A percentile compares a stretch with the other conserved stretches of the same genome.
phyloP scores from a whole-genome alignment of 805 yeast genomes.

The Metschnikowia anglica region DNA sequence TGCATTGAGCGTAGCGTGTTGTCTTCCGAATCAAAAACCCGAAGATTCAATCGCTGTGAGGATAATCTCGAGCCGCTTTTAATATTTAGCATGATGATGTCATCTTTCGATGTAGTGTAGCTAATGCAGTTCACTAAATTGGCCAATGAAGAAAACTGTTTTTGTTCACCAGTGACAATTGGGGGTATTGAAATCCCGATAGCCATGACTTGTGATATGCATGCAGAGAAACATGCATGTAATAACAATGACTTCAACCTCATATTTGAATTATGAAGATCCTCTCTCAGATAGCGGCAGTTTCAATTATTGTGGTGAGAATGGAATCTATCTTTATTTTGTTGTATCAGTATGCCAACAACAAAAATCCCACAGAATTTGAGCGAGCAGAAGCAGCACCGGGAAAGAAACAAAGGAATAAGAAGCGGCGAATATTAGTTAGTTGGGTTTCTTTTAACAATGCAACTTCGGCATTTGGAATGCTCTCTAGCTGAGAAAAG shows the following conservation, averaged over 20 bases:
- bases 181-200: conserved; percentile 40
- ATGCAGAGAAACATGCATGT: neutral
- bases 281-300: no score
- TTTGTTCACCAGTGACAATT: conserved; percentile 29
- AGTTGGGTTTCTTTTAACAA: neutral
- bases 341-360: neutral
- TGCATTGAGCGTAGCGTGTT: conserved; percentile 34
- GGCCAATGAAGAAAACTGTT: conserved; percentile 28
- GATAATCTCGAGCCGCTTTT: conserved; percentile 31
- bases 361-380: neutral
- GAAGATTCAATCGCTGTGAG: conserved; percentile 37
- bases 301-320: neutral
- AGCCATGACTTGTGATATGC: conserved; percentile 15
- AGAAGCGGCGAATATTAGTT: neutral
- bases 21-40: conserved; percentile 38
- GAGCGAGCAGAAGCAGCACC: neutral
- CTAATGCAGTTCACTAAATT: conserved; percentile 37
- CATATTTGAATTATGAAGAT: neutral
- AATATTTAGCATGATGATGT: conserved; percentile 35
- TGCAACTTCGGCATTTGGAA: conserved; percentile 5
- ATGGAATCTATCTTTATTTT: neutral
- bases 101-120: conserved; percentile 38
- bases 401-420: neutral
- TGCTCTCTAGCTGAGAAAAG: neutral
- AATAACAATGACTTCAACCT: neutral